These are phyloP conservation scores for Leccinum subgranulosum DNA, from an alignment of 768 basidiomycete species.

Conservation along the genomic window DNA sequence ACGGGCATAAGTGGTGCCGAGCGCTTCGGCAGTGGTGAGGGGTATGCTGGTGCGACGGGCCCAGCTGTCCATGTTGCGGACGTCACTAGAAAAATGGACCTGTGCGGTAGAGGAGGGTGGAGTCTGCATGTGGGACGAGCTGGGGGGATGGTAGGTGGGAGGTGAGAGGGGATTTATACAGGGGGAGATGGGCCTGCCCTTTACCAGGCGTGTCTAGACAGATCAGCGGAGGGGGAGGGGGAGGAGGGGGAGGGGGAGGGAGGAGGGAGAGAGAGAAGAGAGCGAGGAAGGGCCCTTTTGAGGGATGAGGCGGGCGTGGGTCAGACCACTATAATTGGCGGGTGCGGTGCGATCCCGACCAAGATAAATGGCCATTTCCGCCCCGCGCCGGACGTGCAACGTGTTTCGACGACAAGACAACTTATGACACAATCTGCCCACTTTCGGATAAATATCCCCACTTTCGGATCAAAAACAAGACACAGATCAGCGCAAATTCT, in stretches of 20 bases:
- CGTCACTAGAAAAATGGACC: slow-evolving; percentile 77
- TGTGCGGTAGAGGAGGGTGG: slow-evolving; percentile 45
- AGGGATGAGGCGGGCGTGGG: slow-evolving; percentile 40
- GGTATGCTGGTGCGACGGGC: slow-evolving; percentile 75
- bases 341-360: slow-evolving; percentile 53
- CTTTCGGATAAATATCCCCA: slow-evolving; percentile 18
- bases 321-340: slow-evolving; percentile 47
- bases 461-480: slow-evolving; percentile 9
- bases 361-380: slow-evolving; percentile 49
- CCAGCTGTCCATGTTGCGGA: slow-evolving; percentile 82
- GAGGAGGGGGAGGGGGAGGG: slow-evolving; percentile 25
- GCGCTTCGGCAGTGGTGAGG: slow-evolving; percentile 77
- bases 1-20: slow-evolving; percentile 77
- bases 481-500: slow-evolving; percentile 25
- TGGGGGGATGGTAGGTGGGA: neutral
- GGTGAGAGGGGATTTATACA: slow-evolving; percentile 25
- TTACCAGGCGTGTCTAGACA: slow-evolving; percentile 28
- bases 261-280: slow-evolving; percentile 22
- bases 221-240: slow-evolving; percentile 26
- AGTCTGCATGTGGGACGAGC: slow-evolving; percentile 25
- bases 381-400: slow-evolving; percentile 70
- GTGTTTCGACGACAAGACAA: slow-evolving; percentile 64
- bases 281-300: slow-evolving; percentile 34
- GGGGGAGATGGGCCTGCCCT: slow-evolving; percentile 24
- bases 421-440: slow-evolving; percentile 18